Evolutionary conservation across 257 asterid genomes (phyloP).

Genomic region (Nicotiana undulata): DNA sequence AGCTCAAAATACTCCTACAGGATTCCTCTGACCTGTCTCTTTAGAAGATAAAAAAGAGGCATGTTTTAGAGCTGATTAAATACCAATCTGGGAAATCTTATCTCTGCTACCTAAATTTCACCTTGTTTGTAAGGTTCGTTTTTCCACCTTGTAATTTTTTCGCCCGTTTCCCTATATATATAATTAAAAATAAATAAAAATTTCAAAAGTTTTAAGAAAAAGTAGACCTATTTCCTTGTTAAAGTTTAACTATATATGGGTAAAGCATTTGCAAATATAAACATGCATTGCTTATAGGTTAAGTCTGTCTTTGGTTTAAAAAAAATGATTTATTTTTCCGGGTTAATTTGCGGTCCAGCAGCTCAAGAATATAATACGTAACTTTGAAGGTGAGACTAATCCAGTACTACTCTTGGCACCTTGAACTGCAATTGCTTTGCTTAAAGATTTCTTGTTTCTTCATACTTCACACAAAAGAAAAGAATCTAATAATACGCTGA

Average conservation of each 20-base stretch:
- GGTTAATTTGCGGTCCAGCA: constrained; percentile 7
- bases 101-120: too few species aligned
- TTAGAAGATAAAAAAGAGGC: background rate
- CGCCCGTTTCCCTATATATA: too few species aligned
- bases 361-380: constrained; percentile 10
- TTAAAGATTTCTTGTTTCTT: constrained; percentile 22
- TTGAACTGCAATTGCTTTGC: constrained; percentile 13
- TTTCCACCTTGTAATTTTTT: too few species aligned
- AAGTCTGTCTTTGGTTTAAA: background rate
- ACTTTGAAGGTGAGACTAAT: constrained; percentile 45
- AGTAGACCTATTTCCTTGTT: background rate
- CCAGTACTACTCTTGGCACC: background rate
- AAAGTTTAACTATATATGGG: background rate
- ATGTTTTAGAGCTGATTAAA: background rate
- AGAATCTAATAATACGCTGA: background rate
- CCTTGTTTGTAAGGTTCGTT: too few species aligned
- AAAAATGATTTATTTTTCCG: background rate
- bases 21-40: background rate
- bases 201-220: too few species aligned
- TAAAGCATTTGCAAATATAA: background rate
- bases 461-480: constrained; percentile 28
- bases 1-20: background rate
- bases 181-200: too few species aligned
- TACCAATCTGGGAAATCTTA: background rate
- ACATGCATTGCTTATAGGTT: constrained; percentile 3